These are phyloP conservation scores for Saccharomycopsis babjevae DNA, from an alignment of 805 yeast species.

Conservation along the genomic window DNA sequence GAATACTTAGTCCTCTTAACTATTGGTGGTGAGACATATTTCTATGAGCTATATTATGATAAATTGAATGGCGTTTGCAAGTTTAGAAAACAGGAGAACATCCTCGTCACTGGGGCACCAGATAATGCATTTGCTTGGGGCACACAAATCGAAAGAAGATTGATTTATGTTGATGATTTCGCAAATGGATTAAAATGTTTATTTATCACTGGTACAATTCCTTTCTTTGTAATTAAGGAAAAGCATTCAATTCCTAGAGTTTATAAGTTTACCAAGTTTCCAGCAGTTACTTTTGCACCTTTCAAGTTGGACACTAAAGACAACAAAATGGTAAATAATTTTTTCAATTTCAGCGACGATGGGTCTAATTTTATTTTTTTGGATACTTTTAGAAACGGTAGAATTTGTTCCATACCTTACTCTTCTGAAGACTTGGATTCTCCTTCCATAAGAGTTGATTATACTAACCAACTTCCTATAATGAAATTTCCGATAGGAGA, in stretches of 20 bases:
- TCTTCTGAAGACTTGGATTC: slow-evolving; percentile 10
- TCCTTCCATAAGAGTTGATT: slow-evolving; percentile 25
- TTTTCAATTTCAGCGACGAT: slow-evolving; percentile 23
- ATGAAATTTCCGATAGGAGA: slow-evolving; percentile 42
- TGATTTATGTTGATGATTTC: slow-evolving; percentile 47
- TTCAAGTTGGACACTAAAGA: slow-evolving; percentile 26
- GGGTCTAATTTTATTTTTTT: slow-evolving; percentile 47
- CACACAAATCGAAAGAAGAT: slow-evolving; percentile 56
- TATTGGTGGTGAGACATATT: slow-evolving; percentile 67
- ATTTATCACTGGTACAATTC: slow-evolving; percentile 64
- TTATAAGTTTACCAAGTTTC: slow-evolving; percentile 53
- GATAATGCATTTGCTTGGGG: slow-evolving; percentile 65
- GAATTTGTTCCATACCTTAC: slow-evolving; percentile 34
- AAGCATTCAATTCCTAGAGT: slow-evolving; percentile 54
- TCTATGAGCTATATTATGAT: slow-evolving; percentile 50
- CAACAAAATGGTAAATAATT: slow-evolving; percentile 22
- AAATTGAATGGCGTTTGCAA: slow-evolving; percentile 31
- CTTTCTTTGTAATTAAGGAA: slow-evolving; percentile 59
- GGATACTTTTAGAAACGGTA: slow-evolving; percentile 59
- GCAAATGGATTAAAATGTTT: slow-evolving; percentile 46
- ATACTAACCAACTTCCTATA: slow-evolving; percentile 53
- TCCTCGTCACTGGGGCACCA: slow-evolving; percentile 65
- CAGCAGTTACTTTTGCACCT: slow-evolving; percentile 57
- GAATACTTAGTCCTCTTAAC: slow-evolving; percentile 65
- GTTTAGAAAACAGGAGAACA: slow-evolving; percentile 33